A percentile compares a stretch with the other conserved stretches of the same genome.
These are phyloP conservation scores for Rubia balearica DNA, from an alignment of 305 asterid genomes.

Conservation along the genomic window DNA sequence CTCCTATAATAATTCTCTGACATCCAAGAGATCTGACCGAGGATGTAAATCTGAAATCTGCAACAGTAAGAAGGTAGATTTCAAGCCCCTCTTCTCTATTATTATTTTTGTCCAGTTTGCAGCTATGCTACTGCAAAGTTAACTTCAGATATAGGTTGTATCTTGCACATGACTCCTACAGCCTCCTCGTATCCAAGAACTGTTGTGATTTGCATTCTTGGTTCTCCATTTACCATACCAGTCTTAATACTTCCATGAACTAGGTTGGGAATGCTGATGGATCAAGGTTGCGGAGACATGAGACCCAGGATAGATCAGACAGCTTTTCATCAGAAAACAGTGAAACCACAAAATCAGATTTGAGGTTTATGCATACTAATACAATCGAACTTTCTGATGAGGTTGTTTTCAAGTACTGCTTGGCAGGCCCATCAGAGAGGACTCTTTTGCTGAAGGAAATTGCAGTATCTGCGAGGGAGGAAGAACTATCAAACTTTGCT, in stretches of 20 bases:
- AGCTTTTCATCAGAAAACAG: constrained; percentile 54
- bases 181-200: background rate
- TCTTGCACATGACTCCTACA: background rate
- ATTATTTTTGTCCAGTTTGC: background rate
- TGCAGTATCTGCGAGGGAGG: constrained; percentile 51
- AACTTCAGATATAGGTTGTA: background rate
- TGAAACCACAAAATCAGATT: constrained; percentile 45
- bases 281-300: constrained; percentile 36
- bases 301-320: constrained; percentile 34
- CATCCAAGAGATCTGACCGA: constrained; percentile 32
- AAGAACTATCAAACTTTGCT: constrained; percentile 52
- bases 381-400: constrained; percentile 54
- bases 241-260: constrained; percentile 19
- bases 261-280: constrained; percentile 36
- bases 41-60: constrained; percentile 38
- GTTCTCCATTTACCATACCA: background rate
- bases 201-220: background rate
- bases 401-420: constrained; percentile 73
- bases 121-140: background rate
- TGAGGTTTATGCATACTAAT: constrained; percentile 30
- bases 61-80: constrained; percentile 43
- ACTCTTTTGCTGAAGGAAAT: constrained; percentile 74
- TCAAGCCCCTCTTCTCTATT: constrained; percentile 11
- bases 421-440: constrained; percentile 69
- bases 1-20: constrained; percentile 27